Evolutionary conservation across 108 stramenopile species (phyloP).

Genomic region (Epipyxis sp.): DNA sequence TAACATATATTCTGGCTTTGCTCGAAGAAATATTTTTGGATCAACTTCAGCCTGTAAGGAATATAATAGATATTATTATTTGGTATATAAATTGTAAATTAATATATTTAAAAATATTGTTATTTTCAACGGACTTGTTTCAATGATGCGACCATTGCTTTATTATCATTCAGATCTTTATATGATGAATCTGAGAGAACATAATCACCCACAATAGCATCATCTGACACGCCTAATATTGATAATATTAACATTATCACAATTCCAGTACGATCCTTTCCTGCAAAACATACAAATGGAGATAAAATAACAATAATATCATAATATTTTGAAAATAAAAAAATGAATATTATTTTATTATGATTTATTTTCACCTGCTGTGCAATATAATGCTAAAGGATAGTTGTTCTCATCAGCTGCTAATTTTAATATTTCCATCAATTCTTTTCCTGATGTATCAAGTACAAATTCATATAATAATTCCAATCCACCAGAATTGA

Average conservation of each 20-base stretch:
- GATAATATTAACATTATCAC: background rate
- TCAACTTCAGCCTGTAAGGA: background rate
- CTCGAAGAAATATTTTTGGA: background rate
- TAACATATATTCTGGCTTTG: background rate
- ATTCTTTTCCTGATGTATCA: conserved; percentile 71
- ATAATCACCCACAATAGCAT: background rate
- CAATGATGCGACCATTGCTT: background rate
- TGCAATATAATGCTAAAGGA: conserved; percentile 84
- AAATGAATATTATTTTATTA: no score
- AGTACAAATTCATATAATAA: conserved; percentile 81
- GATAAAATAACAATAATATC: no score
- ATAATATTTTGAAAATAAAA: no score
- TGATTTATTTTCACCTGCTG: conserved; percentile 91
- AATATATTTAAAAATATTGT: no score
- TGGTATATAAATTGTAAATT: no score
- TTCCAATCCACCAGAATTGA: conserved; percentile 80
- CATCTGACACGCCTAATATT: background rate
- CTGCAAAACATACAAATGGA: background rate
- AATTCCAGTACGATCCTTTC: conserved; percentile 18
- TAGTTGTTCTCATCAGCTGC: conserved; percentile 68
- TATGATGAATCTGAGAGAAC: background rate
- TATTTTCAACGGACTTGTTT: no score
- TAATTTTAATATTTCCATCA: conserved; percentile 73
- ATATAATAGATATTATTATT: no score
- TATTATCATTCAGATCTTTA: background rate